Percentiles rank a stretch among this genome's conserved stretches.
Conservation (phyloP, 1,284 basidiomycete species). For the Leccinum insigne region DNA sequence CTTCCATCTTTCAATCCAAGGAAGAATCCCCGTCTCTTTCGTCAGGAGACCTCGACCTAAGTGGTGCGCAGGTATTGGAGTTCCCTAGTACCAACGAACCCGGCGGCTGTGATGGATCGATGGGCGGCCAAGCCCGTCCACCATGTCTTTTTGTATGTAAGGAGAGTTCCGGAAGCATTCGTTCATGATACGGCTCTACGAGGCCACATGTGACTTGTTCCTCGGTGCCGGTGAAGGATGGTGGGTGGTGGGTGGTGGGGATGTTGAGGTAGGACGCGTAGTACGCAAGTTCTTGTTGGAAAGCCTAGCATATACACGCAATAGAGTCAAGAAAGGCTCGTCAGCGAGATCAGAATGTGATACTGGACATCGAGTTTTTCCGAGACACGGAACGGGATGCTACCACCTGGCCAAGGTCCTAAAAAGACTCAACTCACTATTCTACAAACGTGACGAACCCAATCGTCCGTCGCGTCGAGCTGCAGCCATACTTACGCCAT, state of each 20-base stretch:
- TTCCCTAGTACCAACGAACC: conserved; percentile 63
- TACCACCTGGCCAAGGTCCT: too few relatives aligned
- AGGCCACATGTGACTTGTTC: conserved; percentile 82
- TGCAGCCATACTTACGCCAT: conserved; percentile 87
- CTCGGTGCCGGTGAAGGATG: conserved; percentile 76
- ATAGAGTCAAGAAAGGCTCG: background rate
- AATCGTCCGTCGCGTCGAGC: conserved; percentile 91
- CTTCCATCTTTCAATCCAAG: conserved; percentile 49
- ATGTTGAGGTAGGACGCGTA: conserved; percentile 87
- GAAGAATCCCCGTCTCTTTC: conserved; percentile 31
- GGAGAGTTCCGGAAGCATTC: conserved; percentile 71
- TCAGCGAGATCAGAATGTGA: conserved; percentile 17
- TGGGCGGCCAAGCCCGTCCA: conserved; percentile 94
- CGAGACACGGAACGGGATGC: conserved; percentile 16
- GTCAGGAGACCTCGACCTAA: conserved; percentile 20
- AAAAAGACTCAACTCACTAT: conserved; percentile 57
- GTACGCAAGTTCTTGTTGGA: conserved; percentile 92
- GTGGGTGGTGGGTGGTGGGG: conserved; percentile 63
- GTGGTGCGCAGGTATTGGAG: conserved; percentile 40
- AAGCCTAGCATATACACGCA: conserved; percentile 55
- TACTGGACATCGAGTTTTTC: conserved; percentile 25
- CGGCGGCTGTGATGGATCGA: conserved; percentile 68
- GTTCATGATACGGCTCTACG: conserved; percentile 91
- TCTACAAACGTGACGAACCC: conserved; percentile 95
- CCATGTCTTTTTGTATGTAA: conserved; percentile 84